Conservation (phyloP, 108 stramenopile genomes). For the Cyclotella atomus region DNA sequence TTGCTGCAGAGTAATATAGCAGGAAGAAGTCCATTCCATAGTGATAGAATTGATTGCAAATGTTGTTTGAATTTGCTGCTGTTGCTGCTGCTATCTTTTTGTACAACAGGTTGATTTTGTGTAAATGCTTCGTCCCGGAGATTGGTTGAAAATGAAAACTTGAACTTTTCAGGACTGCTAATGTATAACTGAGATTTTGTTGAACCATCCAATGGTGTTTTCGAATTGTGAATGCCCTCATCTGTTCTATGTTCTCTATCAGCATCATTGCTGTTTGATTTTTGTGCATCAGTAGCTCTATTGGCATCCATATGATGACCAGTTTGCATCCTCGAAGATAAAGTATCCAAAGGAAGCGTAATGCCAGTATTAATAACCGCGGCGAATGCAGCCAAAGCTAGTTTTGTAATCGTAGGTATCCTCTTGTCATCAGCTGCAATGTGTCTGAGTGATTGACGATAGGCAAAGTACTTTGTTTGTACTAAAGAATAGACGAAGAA, state of each 20-base stretch:
- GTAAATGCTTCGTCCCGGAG: conserved; percentile 34
- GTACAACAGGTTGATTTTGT: background rate
- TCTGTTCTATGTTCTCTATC: background rate
- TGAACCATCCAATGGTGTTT: too few species aligned
- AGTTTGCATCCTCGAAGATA: conserved; percentile 77
- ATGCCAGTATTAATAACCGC: conserved; percentile 84
- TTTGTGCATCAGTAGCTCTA: background rate
- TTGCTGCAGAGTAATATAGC: conserved; percentile 90
- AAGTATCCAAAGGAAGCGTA: conserved; percentile 90
- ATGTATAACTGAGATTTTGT: conserved; percentile 7
- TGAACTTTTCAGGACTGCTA: conserved; percentile 23
- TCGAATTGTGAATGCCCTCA: background rate
- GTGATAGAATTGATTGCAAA: conserved; percentile 23
- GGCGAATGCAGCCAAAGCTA: conserved; percentile 83
- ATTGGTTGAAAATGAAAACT: conserved; percentile 42
- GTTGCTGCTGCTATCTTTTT: conserved; percentile 4
- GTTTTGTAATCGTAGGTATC: conserved; percentile 58
- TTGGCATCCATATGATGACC: too few species aligned
- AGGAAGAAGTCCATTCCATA: conserved; percentile 90
- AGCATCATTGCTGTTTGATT: background rate
- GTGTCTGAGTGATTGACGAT: conserved; percentile 22
- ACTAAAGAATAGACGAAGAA: conserved; percentile 87
- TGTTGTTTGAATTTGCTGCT: conserved; percentile 1
- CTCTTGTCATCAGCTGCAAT: background rate
- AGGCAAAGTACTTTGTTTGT: conserved; percentile 41